Evolutionary conservation across 2,329 filamentous ascomycete genomes (phyloP), one percentile per base, ranked within the genome.

Genomic region (Cladosporium sp.): DNA sequence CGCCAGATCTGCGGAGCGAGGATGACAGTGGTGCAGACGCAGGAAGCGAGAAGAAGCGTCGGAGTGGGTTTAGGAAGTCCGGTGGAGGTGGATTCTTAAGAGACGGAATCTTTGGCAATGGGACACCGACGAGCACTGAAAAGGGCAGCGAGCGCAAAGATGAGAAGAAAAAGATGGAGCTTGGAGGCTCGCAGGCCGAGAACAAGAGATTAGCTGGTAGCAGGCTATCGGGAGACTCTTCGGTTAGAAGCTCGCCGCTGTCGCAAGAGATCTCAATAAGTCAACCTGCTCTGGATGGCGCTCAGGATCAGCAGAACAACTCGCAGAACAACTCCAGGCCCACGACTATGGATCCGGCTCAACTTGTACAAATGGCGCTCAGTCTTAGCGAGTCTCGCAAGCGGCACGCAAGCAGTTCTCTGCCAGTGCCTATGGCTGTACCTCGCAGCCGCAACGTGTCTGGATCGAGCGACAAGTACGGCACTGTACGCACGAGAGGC

Each of bases 301-400:
- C 58, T n/a, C 26, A 56, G 18, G 35, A 61, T 49, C 57, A 52
- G 31, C 23, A 64, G 35, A 44, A 26, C 58, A 28, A 57, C 10
- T 37, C 64, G 31, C 23, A 64, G 35, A 44, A 26, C 58, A 28
- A 60, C 10, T 37, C 64, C 1, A 57, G 64, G 18, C 53, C 69
- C 14, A 63, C 91, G 23, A 88, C 92, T 72, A 84, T 90, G 67
- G 93, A 97, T 73, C 90, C 93, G 8, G 87, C 90, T 4, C 91
- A 97, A 77, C 96, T 98, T 69, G 92, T 98, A 50, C 93, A 93
- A 73, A 91, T 98, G 86, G 94, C 94, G 1, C 80, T 98, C 71
- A 95, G 90, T 69, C 79, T 98, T 59, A 96, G 91, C 80, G 92
- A 97, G 77, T 91, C 89, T 73, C 87, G 88, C 69, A 87, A 87